phyloP scores from a whole-genome alignment of 345 rosid species.

The Citrus inodora region DNA sequence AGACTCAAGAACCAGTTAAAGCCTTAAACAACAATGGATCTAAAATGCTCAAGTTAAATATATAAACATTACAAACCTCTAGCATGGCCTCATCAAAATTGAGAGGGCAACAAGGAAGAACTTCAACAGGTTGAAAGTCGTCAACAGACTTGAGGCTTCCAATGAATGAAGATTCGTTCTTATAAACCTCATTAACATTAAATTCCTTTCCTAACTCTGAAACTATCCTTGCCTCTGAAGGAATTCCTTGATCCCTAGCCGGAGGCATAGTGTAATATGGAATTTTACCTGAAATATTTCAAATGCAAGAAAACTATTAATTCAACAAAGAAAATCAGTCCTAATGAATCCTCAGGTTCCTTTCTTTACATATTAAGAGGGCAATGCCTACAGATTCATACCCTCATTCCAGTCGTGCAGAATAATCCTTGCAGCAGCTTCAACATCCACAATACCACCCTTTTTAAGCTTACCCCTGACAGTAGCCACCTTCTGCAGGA shows the following conservation, averaged over 20 bases:
- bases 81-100: slow-evolving; percentile 65
- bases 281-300: slow-evolving; percentile 67
- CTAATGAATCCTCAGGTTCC: neutral
- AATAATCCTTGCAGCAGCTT: slow-evolving; percentile 83
- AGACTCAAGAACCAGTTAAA: neutral
- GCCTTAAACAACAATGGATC: neutral
- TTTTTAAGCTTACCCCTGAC: slow-evolving; percentile 93
- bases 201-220: slow-evolving; percentile 75
- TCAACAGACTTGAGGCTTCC: slow-evolving; percentile 78
- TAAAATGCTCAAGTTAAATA: neutral
- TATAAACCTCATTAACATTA: slow-evolving; percentile 78
- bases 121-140: slow-evolving; percentile 68
- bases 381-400: slow-evolving; percentile 19
- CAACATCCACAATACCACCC: slow-evolving; percentile 89
- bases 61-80: slow-evolving; percentile 50
- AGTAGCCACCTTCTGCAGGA: slow-evolving; percentile 80
- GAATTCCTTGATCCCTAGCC: slow-evolving; percentile 55
- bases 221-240: slow-evolving; percentile 71
- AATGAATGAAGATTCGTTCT: slow-evolving; percentile 71
- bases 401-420: slow-evolving; percentile 95
- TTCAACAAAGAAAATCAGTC: neutral
- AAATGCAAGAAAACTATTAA: neutral
- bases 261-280: slow-evolving; percentile 92
- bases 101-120: slow-evolving; percentile 66
- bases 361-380: neutral